Base-by-base conservation (phyloP, 352 stramenopile species). In the Globisporangium okanoganense region DNA sequence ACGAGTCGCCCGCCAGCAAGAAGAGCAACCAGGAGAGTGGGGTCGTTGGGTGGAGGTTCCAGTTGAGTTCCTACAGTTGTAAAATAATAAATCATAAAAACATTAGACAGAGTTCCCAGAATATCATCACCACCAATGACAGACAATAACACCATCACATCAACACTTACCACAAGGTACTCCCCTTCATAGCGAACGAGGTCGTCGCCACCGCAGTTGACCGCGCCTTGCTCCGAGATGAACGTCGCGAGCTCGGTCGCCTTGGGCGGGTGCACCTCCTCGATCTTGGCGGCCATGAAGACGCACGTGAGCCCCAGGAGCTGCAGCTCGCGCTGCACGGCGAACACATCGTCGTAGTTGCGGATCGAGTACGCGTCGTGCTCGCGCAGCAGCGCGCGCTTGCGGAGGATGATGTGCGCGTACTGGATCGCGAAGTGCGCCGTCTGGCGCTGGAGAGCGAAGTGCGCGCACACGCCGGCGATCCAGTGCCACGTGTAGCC, bases 231-330 rank as follows among this genome's bases (percentile, higher is more conserved):
- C 24, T 88, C 71, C 16, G 78, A 74, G 52, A 88, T 69, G 64
- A 76, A 90, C 24, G 73, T 66, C 6, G 77, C 79, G n/a, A 92
- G 68, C 29, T 92, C 83, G 5, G 74, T 75, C 0, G 78, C 78
- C 62, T 92, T 92, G 25, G 83, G 83, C 22, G 83, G 83, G 44
- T 90, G 79, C 13, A 92, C 81, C 54, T 92, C 83, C 64, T 92
- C 83, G 56, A 92, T 92, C 76, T 92, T 92, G 49, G 80, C 80
- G n/a, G 83, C 83, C 70, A 92, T 88, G 62, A 90, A 92, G 44
- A 92, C 83, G 52, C 80, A 90, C 18, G 65, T 65, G 35, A 90
- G 53, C 1, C 79, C 79, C 18, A 90, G 58, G 36, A 88, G 67
- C 45, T 79, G 75, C 49, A 90, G 67, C 66, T 88, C 78, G 27